Evolutionary conservation across 306 rosid species (phyloP), one percentile per base, ranked within the genome.

Genomic region (Pachyrhizus erosus): DNA sequence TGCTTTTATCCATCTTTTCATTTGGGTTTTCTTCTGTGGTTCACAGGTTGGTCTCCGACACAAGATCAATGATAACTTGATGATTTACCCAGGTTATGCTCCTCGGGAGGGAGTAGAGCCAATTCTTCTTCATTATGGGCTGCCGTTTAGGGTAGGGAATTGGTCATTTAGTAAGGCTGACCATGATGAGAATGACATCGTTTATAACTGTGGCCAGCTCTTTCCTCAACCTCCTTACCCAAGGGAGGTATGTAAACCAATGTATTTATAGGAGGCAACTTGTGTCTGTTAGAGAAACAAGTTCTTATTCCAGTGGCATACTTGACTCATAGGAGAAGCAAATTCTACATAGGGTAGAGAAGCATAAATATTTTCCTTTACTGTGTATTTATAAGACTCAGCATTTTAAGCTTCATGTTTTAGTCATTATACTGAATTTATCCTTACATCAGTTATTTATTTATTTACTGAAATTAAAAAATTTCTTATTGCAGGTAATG

Each of bases 161-260:
- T 94, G 98, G 98, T 92, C 98, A 29, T 94, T 94, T 80, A 90
- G 80, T 84, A 94, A 94, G 88, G 82, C 87, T 65, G 91, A 90
- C 81, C 97, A 94, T 76, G 94, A 91, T 66, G 93, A 91, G 72
- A 93, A 94, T 77, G 89, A 64, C 70, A 86, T 92, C 29, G 89
- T 92, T 68, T 94, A 91, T 83, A 84, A 89, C 65, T 94, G 98
- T 68, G 89, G 86, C 69, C 88, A 77, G 71, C 96, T 91, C 65
- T 94, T 94, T 81, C 96, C 98, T 4, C 90, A 91, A 80, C 97
- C 98, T 81, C 98, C 98, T 54, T 94, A 89, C 82, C 98, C 98
- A 34, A 87, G 87, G 80, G 96, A 92, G 96, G 97, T 94, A 91
- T 54, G 70, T 73, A 39, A 78, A 43, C 77, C 49, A 64, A 64